A percentile compares a stretch with the other conserved stretches of the same genome.
These are phyloP conservation scores for Moesziomyces parantarcticus DNA, from an alignment of 1,284 basidiomycete genomes.

Conservation along the genomic window DNA sequence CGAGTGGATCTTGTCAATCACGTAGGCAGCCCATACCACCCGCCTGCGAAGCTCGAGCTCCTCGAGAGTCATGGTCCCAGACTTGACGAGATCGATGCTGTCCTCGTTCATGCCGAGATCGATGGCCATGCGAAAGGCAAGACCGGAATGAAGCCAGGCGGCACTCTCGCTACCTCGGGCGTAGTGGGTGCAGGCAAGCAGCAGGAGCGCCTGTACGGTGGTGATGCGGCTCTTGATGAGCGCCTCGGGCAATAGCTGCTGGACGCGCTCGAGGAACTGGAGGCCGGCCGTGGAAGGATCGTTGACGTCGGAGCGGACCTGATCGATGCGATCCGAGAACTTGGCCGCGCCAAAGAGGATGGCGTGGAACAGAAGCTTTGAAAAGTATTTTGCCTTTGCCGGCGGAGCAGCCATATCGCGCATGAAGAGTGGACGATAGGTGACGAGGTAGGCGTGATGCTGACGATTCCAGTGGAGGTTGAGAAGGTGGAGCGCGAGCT, in stretches of 20 bases:
- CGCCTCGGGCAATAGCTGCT: slow-evolving; percentile 59
- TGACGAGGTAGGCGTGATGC: slow-evolving; percentile 63
- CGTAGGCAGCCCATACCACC: slow-evolving; percentile 60
- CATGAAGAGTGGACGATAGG: slow-evolving; percentile 62
- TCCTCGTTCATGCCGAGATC: slow-evolving; percentile 62
- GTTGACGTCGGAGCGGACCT: slow-evolving; percentile 52
- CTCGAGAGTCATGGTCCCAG: slow-evolving; percentile 41
- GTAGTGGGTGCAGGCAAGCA: slow-evolving; percentile 61
- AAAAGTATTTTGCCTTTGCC: slow-evolving; percentile 52
- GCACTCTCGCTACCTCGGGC: slow-evolving; percentile 59
- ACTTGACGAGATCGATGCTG: slow-evolving; percentile 46
- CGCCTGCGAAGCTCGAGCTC: slow-evolving; percentile 61
- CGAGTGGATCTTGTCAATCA: slow-evolving; percentile 64
- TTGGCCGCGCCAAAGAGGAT: slow-evolving; percentile 64
- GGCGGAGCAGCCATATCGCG: slow-evolving; percentile 60
- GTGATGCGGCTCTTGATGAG: slow-evolving; percentile 60
- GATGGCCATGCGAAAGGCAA: slow-evolving; percentile 62
- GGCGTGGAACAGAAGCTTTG: slow-evolving; percentile 62
- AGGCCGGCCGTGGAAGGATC: slow-evolving; percentile 52
- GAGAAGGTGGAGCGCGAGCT: slow-evolving; percentile 61
- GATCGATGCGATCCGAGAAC: slow-evolving; percentile 56
- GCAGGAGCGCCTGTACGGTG: slow-evolving; percentile 63
- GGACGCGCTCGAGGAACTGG: slow-evolving; percentile 58
- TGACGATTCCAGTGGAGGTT: slow-evolving; percentile 66
- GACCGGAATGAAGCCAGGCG: slow-evolving; percentile 61